phyloP scores from a whole-genome alignment of 148 eudicot genomes.

The Pharnaceum exiguum region DNA sequence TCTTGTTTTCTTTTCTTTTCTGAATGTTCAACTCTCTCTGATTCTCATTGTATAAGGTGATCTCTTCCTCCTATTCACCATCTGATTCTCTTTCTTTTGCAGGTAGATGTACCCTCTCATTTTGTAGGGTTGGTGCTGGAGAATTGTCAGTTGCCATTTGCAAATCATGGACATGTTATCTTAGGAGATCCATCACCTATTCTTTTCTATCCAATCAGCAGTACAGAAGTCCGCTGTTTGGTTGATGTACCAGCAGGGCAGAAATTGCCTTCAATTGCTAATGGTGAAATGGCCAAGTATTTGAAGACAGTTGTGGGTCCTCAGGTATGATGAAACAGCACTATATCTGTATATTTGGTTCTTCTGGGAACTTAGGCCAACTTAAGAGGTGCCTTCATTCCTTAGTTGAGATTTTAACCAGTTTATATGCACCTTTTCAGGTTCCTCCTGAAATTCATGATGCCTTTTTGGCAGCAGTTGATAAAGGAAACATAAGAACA shows the following conservation, averaged over 20 bases:
- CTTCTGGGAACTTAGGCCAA: not conserved
- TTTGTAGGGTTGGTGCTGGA: slow-evolving; percentile 74
- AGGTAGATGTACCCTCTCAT: slow-evolving; percentile 75
- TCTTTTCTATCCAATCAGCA: slow-evolving; percentile 60
- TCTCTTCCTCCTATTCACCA: not conserved
- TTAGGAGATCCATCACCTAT: slow-evolving; percentile 80
- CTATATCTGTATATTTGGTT: not conserved
- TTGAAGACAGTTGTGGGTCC: slow-evolving; percentile 65
- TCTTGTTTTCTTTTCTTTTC: not conserved
- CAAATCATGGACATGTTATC: slow-evolving; percentile 69
- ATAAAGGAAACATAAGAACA: slow-evolving; percentile 64
- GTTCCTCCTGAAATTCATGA: slow-evolving; percentile 55
- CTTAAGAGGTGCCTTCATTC: not conserved
- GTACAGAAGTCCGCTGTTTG: slow-evolving; percentile 67
- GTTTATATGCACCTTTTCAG: slow-evolving; percentile 26
- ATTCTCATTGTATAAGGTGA: no score
- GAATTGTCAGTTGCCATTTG: slow-evolving; percentile 49
- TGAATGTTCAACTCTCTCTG: no score
- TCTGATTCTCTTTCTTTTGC: not conserved
- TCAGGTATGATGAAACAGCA: slow-evolving; percentile 37
- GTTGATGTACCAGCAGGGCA: slow-evolving; percentile 72
- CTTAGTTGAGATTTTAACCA: not conserved
- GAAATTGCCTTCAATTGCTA: slow-evolving; percentile 68
- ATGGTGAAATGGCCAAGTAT: slow-evolving; percentile 69
- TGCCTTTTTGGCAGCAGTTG: slow-evolving; percentile 63